A percentile compares a stretch with the other conserved stretches of the same genome.
Conservation (phyloP, 352 stramenopile species). For the Phytopythium vexans region DNA sequence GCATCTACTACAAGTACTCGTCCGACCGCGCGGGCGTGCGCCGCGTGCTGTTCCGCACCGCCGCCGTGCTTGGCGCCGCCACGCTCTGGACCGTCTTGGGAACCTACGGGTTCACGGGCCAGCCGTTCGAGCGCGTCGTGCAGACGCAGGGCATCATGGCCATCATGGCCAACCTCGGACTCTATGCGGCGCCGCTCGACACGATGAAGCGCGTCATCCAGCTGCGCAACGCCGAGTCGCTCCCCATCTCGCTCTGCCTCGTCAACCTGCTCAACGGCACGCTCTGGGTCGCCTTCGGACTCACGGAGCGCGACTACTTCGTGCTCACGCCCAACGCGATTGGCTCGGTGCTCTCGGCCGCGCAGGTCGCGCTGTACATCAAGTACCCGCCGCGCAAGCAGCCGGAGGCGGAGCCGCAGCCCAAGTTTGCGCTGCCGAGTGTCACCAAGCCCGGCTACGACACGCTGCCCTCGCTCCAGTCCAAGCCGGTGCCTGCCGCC, state of each 20-base stretch:
- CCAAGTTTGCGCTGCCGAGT: too few relatives aligned
- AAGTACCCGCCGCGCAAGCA: slow-evolving; percentile 23
- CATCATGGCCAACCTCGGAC: slow-evolving; percentile 11
- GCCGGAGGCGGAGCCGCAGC: too few relatives aligned
- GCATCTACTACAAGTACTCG: slow-evolving; percentile 4
- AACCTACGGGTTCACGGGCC: slow-evolving; percentile 10
- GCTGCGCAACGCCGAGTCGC: slow-evolving; percentile 35
- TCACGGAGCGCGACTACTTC: slow-evolving; percentile 32
- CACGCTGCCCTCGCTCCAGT: slow-evolving; percentile 10
- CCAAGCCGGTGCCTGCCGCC: too few relatives aligned
- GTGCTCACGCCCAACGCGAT: slow-evolving; percentile 38
- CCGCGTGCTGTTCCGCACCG: background rate
- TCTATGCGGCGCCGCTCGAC: slow-evolving; percentile 24
- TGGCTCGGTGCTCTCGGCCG: slow-evolving; percentile 31
- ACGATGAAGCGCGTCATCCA: slow-evolving; percentile 11
- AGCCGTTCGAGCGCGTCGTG: slow-evolving; percentile 5
- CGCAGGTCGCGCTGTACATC: slow-evolving; percentile 39
- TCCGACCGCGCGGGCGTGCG: background rate
- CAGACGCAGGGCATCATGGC: slow-evolving; percentile 11
- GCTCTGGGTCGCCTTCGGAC: slow-evolving; percentile 42
- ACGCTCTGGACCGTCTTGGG: slow-evolving; percentile 15
- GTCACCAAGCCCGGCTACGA: too few relatives aligned
- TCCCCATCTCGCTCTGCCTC: slow-evolving; percentile 39
- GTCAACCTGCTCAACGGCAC: slow-evolving; percentile 45
- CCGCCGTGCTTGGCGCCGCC: background rate